Evolutionary conservation across 345 rosid species (phyloP).

Genomic region (Litchi chinensis): DNA sequence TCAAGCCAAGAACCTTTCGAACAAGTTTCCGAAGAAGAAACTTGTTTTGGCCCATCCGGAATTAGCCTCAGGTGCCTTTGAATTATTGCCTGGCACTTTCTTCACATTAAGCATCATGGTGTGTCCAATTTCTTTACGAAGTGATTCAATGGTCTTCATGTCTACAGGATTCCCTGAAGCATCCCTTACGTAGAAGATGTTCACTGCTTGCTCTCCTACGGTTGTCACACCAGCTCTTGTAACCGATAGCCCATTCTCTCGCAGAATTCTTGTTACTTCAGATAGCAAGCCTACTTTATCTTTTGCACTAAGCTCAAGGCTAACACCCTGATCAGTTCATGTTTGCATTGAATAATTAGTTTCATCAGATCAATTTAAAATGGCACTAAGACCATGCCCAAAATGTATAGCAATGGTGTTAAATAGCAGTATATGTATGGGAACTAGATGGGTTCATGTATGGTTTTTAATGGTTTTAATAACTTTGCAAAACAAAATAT

Average conservation of each 20-base stretch:
- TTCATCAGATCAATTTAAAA: too few species aligned
- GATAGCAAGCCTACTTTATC: slow-evolving; percentile 87
- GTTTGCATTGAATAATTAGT: too few species aligned
- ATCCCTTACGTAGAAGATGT: slow-evolving; percentile 83
- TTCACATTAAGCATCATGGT: slow-evolving; percentile 80
- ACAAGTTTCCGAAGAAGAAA: slow-evolving; percentile 86
- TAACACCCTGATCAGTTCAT: slow-evolving; percentile 59
- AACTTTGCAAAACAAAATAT: too few species aligned
- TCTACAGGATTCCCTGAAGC: slow-evolving; percentile 89
- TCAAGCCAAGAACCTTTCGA: slow-evolving; percentile 81
- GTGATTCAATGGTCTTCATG: slow-evolving; percentile 72
- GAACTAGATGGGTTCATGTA: too few species aligned
- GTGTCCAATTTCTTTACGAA: slow-evolving; percentile 81
- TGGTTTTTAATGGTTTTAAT: too few species aligned
- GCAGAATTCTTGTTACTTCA: slow-evolving; percentile 78
- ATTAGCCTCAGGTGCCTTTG: slow-evolving; percentile 47
- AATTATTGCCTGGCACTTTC: slow-evolving; percentile 41
- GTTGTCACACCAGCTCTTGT: slow-evolving; percentile 88
- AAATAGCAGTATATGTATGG: too few species aligned
- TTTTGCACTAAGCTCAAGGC: slow-evolving; percentile 84
- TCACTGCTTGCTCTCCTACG: slow-evolving; percentile 79
- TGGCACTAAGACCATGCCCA: too few species aligned
- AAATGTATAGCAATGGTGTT: too few species aligned
- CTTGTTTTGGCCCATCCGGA: slow-evolving; percentile 75
- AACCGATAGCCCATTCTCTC: slow-evolving; percentile 85